Evolutionary conservation across 2,329 filamentous ascomycete genomes (phyloP), one percentile per base, ranked within the genome.

Genomic region (Aureobasidium sp.): DNA sequence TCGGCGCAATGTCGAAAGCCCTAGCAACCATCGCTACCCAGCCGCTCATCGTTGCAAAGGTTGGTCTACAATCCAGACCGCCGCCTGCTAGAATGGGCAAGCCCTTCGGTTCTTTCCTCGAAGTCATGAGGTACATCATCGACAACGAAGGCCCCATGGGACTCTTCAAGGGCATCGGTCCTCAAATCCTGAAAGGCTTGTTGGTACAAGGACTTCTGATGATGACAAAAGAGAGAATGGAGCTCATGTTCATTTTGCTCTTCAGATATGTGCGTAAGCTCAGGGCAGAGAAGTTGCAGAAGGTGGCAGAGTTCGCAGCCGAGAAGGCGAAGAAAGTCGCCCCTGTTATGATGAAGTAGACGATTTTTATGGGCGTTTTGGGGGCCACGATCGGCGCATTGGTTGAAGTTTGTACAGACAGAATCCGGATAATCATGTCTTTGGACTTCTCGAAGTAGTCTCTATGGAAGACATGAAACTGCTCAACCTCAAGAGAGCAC

Each of bases 151-250:
- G 94, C 3, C 73, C 84, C 0, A 70, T 87, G 14, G 88, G 88
- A n/a, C 81, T 99, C 1, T 99, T 97, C 81, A 99, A 99, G 79
- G 94, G 94, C 45, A 96, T 99, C 67, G 91, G 86, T 0, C 94
- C 94, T 3, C 94, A 99, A 75, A 89, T 99, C 57, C 76, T 91
- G 63, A 99, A 99, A 77, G 94, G 94, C 1, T 77, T 99, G 58
- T 74, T 99, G 53, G 94, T 99, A 2, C 94, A 99, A 72, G 94
- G 94, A 55, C 85, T 99, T 62, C 80, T 99, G 42, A 99, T 99
- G 94, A 99, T 97, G 91, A 94, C 91, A 52, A 99, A 99, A 78
- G 94, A 99, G 77, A 84, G 91, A 68, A 90, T 97, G 76, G 94
- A 97, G 74, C 78, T 97, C 17, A 74, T 91, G 48, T 97, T 97